Conservation (phyloP, 345 rosid genomes). For the Adansonia digitata region DNA sequence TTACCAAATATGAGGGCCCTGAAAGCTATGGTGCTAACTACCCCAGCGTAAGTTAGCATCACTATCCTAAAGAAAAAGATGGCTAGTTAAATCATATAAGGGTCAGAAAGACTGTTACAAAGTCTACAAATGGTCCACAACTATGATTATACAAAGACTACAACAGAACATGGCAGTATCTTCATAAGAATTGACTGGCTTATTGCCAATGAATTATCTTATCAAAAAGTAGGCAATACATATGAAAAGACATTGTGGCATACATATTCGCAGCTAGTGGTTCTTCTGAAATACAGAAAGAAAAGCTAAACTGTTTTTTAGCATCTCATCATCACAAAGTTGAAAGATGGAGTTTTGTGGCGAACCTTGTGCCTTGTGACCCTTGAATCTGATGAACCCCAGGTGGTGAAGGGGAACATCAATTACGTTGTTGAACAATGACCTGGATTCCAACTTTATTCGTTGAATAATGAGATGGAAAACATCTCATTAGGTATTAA, state of each 20-base stretch:
- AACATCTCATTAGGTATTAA: conserved; percentile 26
- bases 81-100: conserved; percentile 5
- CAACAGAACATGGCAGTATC: conserved; percentile 38
- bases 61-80: not conserved
- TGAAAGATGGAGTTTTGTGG: conserved; percentile 63
- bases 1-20: not conserved
- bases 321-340: conserved; percentile 66
- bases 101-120: conserved; percentile 22
- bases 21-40: not conserved
- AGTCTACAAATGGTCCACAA: conserved; percentile 19
- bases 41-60: not conserved
- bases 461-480: conserved; percentile 50
- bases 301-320: conserved; percentile 23
- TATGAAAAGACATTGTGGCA: conserved; percentile 31
- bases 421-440: conserved; percentile 47
- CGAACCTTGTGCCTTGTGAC: conserved; percentile 62
- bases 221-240: conserved; percentile 21
- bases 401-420: conserved; percentile 9
- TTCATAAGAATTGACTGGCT: conserved; percentile 26
- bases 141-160: conserved; percentile 5
- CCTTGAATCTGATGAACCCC: conserved; percentile 30
- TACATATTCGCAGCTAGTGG: conserved; percentile 58
- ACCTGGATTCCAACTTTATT: conserved; percentile 63
- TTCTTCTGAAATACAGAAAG: conserved; percentile 28
- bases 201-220: conserved; percentile 28